These are phyloP conservation scores for Skeletonema grethae DNA, from an alignment of 108 stramenopile species.

Conservation along the genomic window DNA sequence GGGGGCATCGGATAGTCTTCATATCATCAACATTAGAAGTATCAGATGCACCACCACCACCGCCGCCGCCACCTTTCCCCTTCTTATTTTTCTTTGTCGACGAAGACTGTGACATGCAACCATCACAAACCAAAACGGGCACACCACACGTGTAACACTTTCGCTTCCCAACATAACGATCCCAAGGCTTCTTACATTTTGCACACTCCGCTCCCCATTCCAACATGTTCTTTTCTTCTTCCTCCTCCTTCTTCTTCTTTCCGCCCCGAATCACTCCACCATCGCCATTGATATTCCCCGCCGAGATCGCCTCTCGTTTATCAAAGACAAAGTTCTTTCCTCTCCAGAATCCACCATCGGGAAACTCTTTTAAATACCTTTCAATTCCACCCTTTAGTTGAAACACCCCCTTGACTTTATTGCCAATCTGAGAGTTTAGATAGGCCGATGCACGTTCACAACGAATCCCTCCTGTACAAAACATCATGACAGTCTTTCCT, in stretches of 20 bases:
- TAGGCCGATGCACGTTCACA: slow-evolving; percentile 90
- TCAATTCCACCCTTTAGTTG: slow-evolving; percentile 91
- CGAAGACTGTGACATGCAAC: slow-evolving; percentile 69
- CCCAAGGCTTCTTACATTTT: slow-evolving; percentile 78
- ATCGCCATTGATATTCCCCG: slow-evolving; percentile 76
- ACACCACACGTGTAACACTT: slow-evolving; percentile 91
- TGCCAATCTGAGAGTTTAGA: slow-evolving; percentile 82
- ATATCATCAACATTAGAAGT: slow-evolving; percentile 19
- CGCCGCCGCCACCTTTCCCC: background rate
- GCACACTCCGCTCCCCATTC: slow-evolving; percentile 53
- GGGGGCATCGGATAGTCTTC: slow-evolving; percentile 69
- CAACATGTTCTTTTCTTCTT: slow-evolving; percentile 36
- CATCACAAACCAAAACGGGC: slow-evolving; percentile 86
- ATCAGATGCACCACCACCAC: background rate
- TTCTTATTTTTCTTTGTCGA: slow-evolving; percentile 34
- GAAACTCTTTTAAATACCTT: slow-evolving; percentile 81
- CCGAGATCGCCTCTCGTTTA: slow-evolving; percentile 85
- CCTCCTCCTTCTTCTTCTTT: slow-evolving; percentile 16
- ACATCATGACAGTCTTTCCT: slow-evolving; percentile 61
- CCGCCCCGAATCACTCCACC: slow-evolving; percentile 66
- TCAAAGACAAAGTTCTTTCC: slow-evolving; percentile 89
- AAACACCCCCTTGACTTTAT: slow-evolving; percentile 80
- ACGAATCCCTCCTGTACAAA: slow-evolving; percentile 69
- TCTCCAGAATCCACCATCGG: slow-evolving; percentile 87
- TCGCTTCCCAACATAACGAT: slow-evolving; percentile 91